A percentile compares a stretch with the other conserved stretches of the same genome.
Conservation (phyloP, 1,284 basidiomycete species). For the Ganoderma leucocontextum region DNA sequence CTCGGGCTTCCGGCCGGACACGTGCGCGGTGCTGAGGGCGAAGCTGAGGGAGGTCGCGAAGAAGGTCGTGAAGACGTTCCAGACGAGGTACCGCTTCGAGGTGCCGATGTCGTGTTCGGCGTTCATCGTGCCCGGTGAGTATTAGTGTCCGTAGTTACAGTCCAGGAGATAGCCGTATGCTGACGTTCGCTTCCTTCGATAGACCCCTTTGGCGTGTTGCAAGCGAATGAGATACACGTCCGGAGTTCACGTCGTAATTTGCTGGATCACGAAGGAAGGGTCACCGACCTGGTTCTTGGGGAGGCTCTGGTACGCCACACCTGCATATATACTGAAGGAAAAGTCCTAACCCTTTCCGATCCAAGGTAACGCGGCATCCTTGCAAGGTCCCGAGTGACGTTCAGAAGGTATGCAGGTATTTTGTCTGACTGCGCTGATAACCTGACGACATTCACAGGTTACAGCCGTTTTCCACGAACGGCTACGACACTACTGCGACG, state of each 20-base stretch:
- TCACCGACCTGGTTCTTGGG: constrained; percentile 47
- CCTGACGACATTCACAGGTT: constrained; percentile 40
- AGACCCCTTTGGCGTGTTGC: constrained; percentile 50
- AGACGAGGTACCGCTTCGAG: constrained; percentile 39
- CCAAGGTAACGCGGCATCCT: constrained; percentile 51
- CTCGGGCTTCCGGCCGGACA: constrained; percentile 48
- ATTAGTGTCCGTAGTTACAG: background rate
- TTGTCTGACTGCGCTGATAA: background rate
- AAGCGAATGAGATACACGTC: constrained; percentile 49
- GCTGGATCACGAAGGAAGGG: constrained; percentile 36
- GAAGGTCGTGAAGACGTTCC: constrained; percentile 39
- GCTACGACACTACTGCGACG: constrained; percentile 47
- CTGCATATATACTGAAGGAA: background rate
- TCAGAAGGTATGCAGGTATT: constrained; percentile 45
- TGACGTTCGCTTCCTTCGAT: background rate
- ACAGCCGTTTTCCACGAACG: constrained; percentile 46
- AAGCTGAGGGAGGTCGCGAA: constrained; percentile 47
- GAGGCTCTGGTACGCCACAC: constrained; percentile 47
- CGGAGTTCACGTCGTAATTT: constrained; percentile 44
- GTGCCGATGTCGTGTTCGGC: constrained; percentile 49
- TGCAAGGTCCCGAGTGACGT: constrained; percentile 56
- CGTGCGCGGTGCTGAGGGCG: constrained; percentile 43
- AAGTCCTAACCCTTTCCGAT: background rate
- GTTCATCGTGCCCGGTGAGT: constrained; percentile 51
- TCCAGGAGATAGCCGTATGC: background rate